Evolutionary conservation across 2,329 filamentous ascomycete genomes (phyloP).

Genomic region (Fusarium succisae): DNA sequence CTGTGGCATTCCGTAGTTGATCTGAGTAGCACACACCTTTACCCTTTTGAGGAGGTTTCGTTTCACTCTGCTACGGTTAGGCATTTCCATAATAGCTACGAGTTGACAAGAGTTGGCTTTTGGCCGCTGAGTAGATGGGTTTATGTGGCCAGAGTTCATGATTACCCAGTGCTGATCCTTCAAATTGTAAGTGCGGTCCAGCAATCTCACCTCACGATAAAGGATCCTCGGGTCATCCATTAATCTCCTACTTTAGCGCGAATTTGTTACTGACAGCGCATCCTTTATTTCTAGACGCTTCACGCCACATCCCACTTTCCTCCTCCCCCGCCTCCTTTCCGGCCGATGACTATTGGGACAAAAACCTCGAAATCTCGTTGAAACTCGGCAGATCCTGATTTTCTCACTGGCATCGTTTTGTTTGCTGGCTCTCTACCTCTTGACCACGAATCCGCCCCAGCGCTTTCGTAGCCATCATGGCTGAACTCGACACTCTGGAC

Average conservation of each 20-base stretch:
- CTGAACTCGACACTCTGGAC: conserved; percentile 95
- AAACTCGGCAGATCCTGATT: not conserved
- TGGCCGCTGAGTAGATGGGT: not conserved
- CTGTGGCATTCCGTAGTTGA: conserved; percentile 26
- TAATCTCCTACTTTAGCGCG: conserved; percentile 27
- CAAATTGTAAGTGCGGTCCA: conserved; percentile 8
- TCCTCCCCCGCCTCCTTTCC: conserved; percentile 41
- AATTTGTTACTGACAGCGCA: conserved; percentile 31
- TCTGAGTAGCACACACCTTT: not conserved
- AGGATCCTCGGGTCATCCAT: conserved; percentile 19
- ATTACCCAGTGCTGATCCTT: conserved; percentile 11
- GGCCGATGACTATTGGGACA: conserved; percentile 31
- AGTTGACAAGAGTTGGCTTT: not conserved
- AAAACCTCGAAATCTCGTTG: conserved; percentile 18
- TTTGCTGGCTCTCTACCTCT: not conserved
- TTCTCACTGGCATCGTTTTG: not conserved
- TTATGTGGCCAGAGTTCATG: conserved; percentile 1
- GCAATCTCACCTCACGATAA: conserved; percentile 11
- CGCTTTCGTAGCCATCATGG: conserved; percentile 68
- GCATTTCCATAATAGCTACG: not conserved
- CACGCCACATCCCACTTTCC: conserved; percentile 38
- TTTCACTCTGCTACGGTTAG: not conserved
- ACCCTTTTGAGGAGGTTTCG: not conserved
- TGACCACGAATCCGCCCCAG: conserved; percentile 7
- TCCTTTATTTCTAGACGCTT: conserved; percentile 33